Conservation (phyloP, 148 eudicot genomes). For the Chenopodium quinoa region DNA sequence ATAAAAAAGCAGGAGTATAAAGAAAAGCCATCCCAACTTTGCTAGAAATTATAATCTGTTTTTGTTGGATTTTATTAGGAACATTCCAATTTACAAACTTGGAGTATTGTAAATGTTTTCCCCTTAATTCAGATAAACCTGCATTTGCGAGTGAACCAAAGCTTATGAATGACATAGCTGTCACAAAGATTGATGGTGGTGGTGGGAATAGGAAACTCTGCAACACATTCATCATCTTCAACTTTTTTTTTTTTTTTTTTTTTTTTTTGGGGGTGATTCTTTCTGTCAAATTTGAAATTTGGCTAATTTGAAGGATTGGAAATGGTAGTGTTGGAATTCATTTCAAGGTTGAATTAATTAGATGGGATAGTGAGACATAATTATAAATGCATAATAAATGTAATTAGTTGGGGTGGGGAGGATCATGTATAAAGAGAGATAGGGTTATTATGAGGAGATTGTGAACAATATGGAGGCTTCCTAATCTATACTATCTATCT, state of each 20-base stretch:
- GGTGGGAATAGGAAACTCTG: constrained; percentile 32
- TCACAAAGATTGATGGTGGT: constrained; percentile 32
- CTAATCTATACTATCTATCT: no score
- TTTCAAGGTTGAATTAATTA: no score
- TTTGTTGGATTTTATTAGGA: background rate
- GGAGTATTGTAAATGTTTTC: constrained; percentile 42
- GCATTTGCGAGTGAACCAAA: constrained; percentile 14
- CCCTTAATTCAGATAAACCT: constrained; percentile 32
- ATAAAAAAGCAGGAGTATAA: constrained; percentile 44
- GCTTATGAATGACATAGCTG: constrained; percentile 21
- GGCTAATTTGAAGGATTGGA: no score
- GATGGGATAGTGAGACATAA: no score
- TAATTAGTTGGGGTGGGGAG: no score
- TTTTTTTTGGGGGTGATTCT: background rate
- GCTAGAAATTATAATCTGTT: constrained; percentile 23
- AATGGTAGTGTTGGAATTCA: no score
- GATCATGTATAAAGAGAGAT: no score
- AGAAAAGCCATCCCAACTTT: constrained; percentile 40
- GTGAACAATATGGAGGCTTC: no score
- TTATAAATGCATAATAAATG: no score
- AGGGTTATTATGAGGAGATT: no score
- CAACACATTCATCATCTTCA: constrained; percentile 11
- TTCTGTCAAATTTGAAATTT: no score
- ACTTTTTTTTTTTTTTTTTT: background rate
- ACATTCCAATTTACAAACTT: constrained; percentile 27